Base-by-base conservation (phyloP, 331 rosid genomes). In the Acacia concinna region DNA sequence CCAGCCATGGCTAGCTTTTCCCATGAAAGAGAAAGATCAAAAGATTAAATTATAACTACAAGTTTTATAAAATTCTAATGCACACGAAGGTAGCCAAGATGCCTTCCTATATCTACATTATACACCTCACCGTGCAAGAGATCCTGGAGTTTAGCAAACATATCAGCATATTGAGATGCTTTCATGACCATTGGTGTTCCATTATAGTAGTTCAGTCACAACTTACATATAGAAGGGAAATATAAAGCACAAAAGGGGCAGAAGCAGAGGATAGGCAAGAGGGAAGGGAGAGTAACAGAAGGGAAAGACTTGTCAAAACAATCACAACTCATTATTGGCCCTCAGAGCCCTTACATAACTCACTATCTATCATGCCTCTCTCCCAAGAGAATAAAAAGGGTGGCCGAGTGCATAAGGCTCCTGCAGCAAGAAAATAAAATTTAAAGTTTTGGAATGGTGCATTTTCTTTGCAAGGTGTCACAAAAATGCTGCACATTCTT, bases 381-480 rank as follows among this genome's bases (percentile, higher is more conserved):
- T 21, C 2, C 0, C 17, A 5, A 47, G 15, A 77, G 15, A 71
- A 5, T 72, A n/a, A n/a, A n/a, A n/a, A n/a, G n/a, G n/a, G n/a
- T n/a, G n/a, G n/a, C n/a, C n/a, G n/a, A n/a, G n/a, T n/a, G n/a
- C n/a, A n/a, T n/a, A n/a, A n/a, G n/a, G n/a, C n/a, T n/a, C n/a
- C n/a, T n/a, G n/a, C n/a, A n/a, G n/a, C 17, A 5, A 47, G 15
- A 77, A 10, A 71, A 5, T 72, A 37, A 71, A 40, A n/a, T 49
- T 73, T 47, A 44, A 80, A 81, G 62, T 62, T 25, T 38, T 27
- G 46, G 68, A 74, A 60, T 41, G 17, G 56, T 31, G 71, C 17
- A 65, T 2, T 35, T 40, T 32, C 37, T n/a, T n/a, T 43, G 21
- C 14, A 37, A 69, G 30, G 12, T 4, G 15, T 69, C n/a, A 73